phyloP scores from a whole-genome alignment of 495 filamentous ascomycete species.

The Lepraria neglecta region DNA sequence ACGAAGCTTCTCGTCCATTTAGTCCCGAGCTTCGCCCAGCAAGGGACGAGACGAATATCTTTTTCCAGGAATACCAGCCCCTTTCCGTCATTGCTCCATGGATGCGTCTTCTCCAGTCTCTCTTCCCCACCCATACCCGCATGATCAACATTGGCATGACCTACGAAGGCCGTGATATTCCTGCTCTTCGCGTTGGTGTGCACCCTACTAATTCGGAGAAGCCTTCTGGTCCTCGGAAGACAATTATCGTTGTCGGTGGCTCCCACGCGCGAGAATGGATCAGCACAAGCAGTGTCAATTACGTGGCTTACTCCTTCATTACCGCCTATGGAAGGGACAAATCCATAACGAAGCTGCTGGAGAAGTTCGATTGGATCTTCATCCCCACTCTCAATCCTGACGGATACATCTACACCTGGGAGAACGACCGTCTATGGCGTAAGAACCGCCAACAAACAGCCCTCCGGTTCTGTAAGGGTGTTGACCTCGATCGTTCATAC shows the following conservation, averaged over 20 bases:
- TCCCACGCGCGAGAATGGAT: constrained; percentile 95
- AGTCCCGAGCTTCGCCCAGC: constrained; percentile 34
- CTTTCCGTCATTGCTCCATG: constrained; percentile 71
- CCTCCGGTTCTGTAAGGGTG: constrained; percentile 73
- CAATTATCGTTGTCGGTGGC: constrained; percentile 77
- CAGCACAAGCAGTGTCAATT: constrained; percentile 84
- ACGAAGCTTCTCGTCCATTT: constrained; percentile 34
- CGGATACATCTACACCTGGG: constrained; percentile 91
- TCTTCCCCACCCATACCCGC: constrained; percentile 74
- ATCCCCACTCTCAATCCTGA: constrained; percentile 89
- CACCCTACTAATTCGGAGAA: constrained; percentile 40
- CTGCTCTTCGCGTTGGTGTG: constrained; percentile 71
- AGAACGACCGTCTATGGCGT: constrained; percentile 86
- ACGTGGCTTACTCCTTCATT: constrained; percentile 82
- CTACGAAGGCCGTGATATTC: constrained; percentile 81
- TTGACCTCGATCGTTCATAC: constrained; percentile 85
- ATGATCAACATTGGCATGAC: constrained; percentile 71
- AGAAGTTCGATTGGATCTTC: constrained; percentile 80
- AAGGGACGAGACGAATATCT: constrained; percentile 52
- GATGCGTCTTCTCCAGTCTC: constrained; percentile 82
- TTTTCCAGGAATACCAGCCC: constrained; percentile 85
- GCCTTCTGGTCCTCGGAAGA: constrained; percentile 51
- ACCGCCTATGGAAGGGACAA: constrained; percentile 64
- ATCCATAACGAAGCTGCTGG: constrained; percentile 65
- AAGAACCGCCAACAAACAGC: constrained; percentile 86